These are phyloP conservation scores for Colletotrichum simmondsii DNA, from an alignment of 2,329 filamentous ascomycete species.

Conservation along the genomic window DNA sequence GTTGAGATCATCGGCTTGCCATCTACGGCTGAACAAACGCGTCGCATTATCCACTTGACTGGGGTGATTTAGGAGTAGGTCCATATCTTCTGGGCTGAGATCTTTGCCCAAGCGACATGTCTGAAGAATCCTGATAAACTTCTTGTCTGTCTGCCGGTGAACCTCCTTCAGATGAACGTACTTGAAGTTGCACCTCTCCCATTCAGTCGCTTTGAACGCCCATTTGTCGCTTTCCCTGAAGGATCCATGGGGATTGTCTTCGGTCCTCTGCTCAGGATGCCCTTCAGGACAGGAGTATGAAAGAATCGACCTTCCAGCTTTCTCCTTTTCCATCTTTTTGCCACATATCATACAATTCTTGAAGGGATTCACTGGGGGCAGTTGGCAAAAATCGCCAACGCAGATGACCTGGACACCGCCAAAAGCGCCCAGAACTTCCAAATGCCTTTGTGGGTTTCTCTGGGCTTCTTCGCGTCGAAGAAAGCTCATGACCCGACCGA, in stretches of 20 bases:
- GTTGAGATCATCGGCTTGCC: neutral
- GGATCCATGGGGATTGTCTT: conserved; percentile 38
- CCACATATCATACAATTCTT: neutral
- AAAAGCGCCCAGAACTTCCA: neutral
- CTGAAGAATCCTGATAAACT: conserved; percentile 66
- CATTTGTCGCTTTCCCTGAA: conserved; percentile 63
- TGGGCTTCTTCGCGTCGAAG: neutral
- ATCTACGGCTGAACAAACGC: neutral
- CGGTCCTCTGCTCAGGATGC: conserved; percentile 38
- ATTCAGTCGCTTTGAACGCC: conserved; percentile 68
- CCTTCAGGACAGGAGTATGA: conserved; percentile 57
- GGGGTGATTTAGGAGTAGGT: conserved; percentile 56
- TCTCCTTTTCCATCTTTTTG: neutral
- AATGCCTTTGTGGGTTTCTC: too few species aligned
- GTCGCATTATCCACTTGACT: conserved; percentile 43
- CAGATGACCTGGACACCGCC: conserved; percentile 16
- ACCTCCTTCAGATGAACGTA: conserved; percentile 65
- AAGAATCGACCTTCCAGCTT: conserved; percentile 38
- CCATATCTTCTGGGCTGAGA: conserved; percentile 48
- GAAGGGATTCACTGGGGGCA: conserved; percentile 1
- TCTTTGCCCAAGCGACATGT: conserved; percentile 60
- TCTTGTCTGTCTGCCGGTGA: conserved; percentile 65
- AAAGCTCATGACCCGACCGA: conserved; percentile 60
- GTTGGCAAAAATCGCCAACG: conserved; percentile 20
- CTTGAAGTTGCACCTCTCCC: conserved; percentile 64